A percentile compares a stretch with the other conserved stretches of the same genome.
phyloP scores from a whole-genome alignment of 306 rosid genomes.

The Lotus japonicus region DNA sequence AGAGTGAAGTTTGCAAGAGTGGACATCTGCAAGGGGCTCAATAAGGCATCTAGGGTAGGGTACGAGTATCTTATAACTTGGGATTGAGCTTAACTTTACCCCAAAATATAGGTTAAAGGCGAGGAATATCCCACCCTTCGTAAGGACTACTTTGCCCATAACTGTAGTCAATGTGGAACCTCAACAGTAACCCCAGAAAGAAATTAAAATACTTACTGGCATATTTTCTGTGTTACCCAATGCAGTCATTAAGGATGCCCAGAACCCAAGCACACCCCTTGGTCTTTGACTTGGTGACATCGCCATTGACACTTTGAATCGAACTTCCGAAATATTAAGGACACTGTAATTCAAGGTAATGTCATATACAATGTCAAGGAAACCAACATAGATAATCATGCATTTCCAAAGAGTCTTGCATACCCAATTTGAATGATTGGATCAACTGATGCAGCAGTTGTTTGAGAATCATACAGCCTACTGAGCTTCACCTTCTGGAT shows the following conservation, averaged over 20 bases:
- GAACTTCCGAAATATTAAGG: slow-evolving; percentile 78
- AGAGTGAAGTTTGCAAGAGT: too few species aligned
- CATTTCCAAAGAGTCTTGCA: slow-evolving; percentile 26
- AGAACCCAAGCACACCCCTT: slow-evolving; percentile 92
- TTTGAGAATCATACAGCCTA: slow-evolving; percentile 67
- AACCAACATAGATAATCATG: slow-evolving; percentile 10
- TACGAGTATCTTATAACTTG: too few species aligned
- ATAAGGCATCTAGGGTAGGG: too few species aligned
- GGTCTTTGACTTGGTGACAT: slow-evolving; percentile 97
- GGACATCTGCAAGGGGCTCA: too few species aligned
- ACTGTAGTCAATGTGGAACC: too few species aligned
- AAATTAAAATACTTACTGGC: slow-evolving; percentile 62
- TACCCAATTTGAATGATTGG: slow-evolving; percentile 88
- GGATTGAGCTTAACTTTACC: too few species aligned
- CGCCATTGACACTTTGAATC: slow-evolving; percentile 83
- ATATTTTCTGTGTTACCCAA: slow-evolving; percentile 94
- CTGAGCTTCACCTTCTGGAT: slow-evolving; percentile 76
- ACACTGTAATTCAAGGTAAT: slow-evolving; percentile 53
- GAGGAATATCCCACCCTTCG: too few species aligned
- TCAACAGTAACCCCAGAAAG: neutral
- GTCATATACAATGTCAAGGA: slow-evolving; percentile 22
- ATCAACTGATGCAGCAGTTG: slow-evolving; percentile 91
- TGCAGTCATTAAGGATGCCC: slow-evolving; percentile 99
- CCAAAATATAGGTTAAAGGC: too few species aligned
- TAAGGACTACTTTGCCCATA: too few species aligned